These are phyloP conservation scores for Mycena leptocephala DNA, from an alignment of 768 basidiomycete species.

Conservation along the genomic window DNA sequence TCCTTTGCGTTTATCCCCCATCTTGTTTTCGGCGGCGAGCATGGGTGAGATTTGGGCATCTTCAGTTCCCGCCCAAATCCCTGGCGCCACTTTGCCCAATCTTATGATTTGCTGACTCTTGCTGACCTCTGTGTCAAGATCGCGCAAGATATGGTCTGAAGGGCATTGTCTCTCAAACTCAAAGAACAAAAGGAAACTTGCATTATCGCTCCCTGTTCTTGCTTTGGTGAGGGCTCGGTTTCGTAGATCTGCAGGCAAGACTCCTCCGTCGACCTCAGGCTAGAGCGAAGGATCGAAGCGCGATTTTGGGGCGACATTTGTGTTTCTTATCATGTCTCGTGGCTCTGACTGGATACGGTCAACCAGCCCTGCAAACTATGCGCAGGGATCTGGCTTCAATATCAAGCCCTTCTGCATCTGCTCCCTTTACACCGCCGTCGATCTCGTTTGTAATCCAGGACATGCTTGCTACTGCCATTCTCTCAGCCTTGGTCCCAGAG, in stretches of 20 bases:
- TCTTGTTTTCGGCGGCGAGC: background rate
- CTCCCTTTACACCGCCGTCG: background rate
- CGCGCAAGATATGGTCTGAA: background rate
- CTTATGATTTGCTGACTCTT: background rate
- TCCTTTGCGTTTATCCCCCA: background rate
- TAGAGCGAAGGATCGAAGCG: background rate
- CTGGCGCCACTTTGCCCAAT: background rate
- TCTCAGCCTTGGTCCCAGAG: too few species aligned
- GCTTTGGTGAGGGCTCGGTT: background rate
- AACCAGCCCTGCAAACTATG: background rate
- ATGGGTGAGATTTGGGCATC: background rate
- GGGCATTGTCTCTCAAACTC: background rate
- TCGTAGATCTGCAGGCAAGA: background rate
- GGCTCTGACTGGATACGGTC: background rate
- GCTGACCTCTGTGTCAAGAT: background rate
- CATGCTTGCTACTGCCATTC: too few species aligned
- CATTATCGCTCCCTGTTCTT: background rate
- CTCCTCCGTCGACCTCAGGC: background rate
- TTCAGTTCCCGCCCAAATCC: background rate
- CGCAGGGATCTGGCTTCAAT: background rate
- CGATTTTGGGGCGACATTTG: background rate
- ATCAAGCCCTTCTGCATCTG: background rate
- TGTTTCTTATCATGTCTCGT: background rate
- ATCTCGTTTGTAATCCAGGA: too few species aligned
- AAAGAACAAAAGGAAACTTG: background rate